phyloP scores from a whole-genome alignment of 768 basidiomycete species.

The Thelephora aurantiotincta region DNA sequence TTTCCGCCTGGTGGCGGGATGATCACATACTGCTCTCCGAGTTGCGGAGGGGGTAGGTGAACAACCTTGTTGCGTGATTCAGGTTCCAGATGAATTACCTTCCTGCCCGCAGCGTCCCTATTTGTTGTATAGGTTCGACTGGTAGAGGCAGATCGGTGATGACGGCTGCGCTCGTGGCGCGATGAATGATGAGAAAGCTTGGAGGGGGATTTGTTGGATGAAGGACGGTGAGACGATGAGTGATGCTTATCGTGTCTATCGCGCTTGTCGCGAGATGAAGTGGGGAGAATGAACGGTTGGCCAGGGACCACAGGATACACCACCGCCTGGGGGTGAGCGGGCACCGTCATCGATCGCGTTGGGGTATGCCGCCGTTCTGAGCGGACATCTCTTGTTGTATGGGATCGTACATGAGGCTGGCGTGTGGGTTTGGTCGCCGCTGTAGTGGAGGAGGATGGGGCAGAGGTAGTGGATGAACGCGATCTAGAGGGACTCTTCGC shows the following conservation, averaged over 20 bases:
- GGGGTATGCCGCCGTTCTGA: not conserved
- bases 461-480: too few species aligned
- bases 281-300: not conserved
- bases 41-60: conserved; percentile 11
- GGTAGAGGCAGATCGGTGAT: not conserved
- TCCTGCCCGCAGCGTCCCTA: not conserved
- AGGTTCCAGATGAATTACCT: not conserved
- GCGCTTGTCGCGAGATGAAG: not conserved
- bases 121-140: not conserved
- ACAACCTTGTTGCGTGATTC: conserved; percentile 7
- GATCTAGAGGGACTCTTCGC: not conserved
- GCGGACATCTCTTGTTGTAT: conserved; percentile 1
- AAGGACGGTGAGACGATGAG: not conserved
- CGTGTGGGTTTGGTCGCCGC: conserved; percentile 5
- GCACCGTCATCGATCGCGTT: not conserved
- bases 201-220: not conserved
- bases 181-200: not conserved
- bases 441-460: conserved; percentile 5
- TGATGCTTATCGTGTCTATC: not conserved
- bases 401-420: conserved; percentile 2
- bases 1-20: conserved; percentile 12
- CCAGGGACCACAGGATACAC: not conserved
- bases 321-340: not conserved
- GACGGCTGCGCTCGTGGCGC: not conserved
- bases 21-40: conserved; percentile 15